Percentiles rank a stretch among this genome's conserved stretches.
phyloP scores from a whole-genome alignment of 306 rosid species.

The Corylus americana region DNA sequence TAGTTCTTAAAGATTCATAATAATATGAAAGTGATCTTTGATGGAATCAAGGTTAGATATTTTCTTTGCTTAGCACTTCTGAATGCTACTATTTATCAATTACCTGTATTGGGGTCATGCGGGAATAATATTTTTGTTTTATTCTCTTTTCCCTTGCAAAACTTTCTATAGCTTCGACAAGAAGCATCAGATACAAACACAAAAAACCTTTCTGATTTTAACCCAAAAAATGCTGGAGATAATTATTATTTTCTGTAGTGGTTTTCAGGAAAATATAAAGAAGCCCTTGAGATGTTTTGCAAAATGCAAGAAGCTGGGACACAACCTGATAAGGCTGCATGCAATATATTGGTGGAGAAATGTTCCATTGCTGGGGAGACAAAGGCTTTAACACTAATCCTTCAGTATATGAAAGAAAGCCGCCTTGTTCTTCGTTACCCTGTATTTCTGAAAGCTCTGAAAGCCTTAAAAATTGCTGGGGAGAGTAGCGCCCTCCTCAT shows the following conservation, averaged over 20 bases:
- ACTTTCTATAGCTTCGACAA: background rate
- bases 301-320: slow-evolving; percentile 78
- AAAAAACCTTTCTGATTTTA: background rate
- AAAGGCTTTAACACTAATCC: slow-evolving; percentile 47
- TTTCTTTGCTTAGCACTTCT: background rate
- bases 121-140: background rate
- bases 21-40: background rate
- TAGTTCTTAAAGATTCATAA: background rate
- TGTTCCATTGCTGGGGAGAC: slow-evolving; percentile 59
- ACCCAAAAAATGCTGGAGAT: background rate
- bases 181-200: background rate
- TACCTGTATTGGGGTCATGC: background rate
- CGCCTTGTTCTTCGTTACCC: slow-evolving; percentile 66
- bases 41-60: background rate
- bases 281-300: slow-evolving; percentile 73
- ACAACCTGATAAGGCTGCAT: slow-evolving; percentile 84
- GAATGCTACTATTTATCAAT: background rate
- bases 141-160: background rate
- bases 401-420: slow-evolving; percentile 70
- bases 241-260: slow-evolving; percentile 25
- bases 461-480: slow-evolving; percentile 54
- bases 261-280: slow-evolving; percentile 63
- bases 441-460: slow-evolving; percentile 57
- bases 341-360: slow-evolving; percentile 75
- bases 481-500: slow-evolving; percentile 59